phyloP scores from a whole-genome alignment of 768 basidiomycete species.

The Rubroboletus satanas region DNA sequence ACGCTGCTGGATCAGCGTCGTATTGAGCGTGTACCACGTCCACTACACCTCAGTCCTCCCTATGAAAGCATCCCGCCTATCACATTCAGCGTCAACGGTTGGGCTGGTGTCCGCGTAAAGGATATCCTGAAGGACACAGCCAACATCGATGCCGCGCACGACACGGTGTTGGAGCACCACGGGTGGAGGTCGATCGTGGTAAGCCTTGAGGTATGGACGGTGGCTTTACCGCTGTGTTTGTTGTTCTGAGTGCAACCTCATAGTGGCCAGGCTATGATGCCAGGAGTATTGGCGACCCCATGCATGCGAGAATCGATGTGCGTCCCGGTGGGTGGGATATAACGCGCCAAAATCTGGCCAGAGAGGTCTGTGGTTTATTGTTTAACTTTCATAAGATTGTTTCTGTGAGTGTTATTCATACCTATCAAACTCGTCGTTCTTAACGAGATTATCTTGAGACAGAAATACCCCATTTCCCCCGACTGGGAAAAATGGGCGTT shows the following conservation, averaged over 20 bases:
- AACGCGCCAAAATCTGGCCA: conserved; percentile 21
- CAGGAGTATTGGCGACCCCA: background rate
- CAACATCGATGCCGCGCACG: conserved; percentile 16
- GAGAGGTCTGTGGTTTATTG: conserved; percentile 14
- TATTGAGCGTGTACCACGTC: conserved; percentile 22
- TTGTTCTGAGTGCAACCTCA: background rate
- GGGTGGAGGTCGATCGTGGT: conserved; percentile 22
- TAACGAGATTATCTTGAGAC: background rate
- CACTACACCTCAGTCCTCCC: conserved; percentile 6
- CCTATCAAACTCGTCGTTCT: background rate
- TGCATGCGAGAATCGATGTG: conserved; percentile 15
- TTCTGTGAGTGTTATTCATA: conserved; percentile 5
- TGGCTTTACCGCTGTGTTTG: background rate
- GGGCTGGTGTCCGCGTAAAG: conserved; percentile 17
- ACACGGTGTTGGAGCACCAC: conserved; percentile 12
- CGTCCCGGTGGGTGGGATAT: conserved; percentile 3
- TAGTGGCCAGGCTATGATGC: conserved; percentile 26
- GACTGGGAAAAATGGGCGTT: conserved; percentile 23
- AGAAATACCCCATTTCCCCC: conserved; percentile 9
- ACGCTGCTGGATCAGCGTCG: conserved; percentile 14
- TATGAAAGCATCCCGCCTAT: conserved; percentile 14
- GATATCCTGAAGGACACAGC: conserved; percentile 11
- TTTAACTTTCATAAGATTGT: background rate
- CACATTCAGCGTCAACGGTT: conserved; percentile 17
- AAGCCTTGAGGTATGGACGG: conserved; percentile 16